A percentile compares a stretch with the other conserved stretches of the same genome.
Conservation (phyloP, 1,284 basidiomycete genomes). For the Austropuccinia psidii region DNA sequence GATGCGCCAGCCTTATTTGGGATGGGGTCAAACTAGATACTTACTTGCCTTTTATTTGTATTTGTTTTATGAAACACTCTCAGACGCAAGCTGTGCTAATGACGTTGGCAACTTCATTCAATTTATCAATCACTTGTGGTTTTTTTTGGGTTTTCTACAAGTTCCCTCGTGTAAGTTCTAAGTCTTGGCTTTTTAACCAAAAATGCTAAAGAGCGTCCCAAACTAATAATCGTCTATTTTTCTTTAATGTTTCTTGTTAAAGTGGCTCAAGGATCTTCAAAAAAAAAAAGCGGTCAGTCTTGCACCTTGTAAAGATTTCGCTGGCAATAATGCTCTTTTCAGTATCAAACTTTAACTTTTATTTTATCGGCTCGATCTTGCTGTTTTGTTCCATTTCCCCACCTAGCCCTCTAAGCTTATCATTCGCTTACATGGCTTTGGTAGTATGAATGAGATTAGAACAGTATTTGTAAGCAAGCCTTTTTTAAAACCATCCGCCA, state of each 20-base stretch:
- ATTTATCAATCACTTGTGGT: neutral
- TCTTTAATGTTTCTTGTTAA: neutral
- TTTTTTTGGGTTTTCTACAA: constrained; percentile 18
- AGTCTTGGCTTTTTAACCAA: neutral
- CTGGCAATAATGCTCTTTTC: neutral
- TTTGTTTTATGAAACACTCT: neutral
- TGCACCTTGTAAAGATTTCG: neutral
- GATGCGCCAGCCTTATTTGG: neutral
- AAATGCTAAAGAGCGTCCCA: neutral
- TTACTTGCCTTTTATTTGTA: too few species aligned
- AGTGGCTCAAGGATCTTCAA: constrained; percentile 11
- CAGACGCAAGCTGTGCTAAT: neutral
- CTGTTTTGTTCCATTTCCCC: neutral
- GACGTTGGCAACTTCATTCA: neutral
- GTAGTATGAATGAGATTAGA: constrained; percentile 3
- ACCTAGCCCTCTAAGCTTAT: constrained; percentile 1
- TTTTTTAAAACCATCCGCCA: neutral
- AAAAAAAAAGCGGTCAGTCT: constrained; percentile 4
- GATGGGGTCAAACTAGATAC: neutral
- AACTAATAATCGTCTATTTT: neutral
- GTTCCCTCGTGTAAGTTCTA: neutral
- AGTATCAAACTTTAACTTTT: neutral
- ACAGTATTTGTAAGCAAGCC: neutral
- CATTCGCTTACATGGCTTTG: constrained; percentile 2
- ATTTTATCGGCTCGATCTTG: neutral